These are phyloP conservation scores for Cornus florida DNA, from an alignment of 148 eudicot species.

Conservation along the genomic window DNA sequence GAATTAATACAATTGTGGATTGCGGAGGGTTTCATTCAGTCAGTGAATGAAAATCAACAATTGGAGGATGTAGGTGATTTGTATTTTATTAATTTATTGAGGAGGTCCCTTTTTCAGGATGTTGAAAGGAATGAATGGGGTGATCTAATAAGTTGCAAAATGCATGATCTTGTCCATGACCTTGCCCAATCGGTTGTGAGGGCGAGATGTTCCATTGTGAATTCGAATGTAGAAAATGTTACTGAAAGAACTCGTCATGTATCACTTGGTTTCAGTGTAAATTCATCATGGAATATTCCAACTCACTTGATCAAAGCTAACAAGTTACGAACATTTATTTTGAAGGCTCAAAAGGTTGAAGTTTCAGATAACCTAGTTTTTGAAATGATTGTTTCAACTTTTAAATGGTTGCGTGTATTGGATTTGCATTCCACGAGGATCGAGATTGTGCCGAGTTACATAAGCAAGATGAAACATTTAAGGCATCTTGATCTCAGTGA, in stretches of 20 bases:
- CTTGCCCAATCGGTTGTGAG: not conserved
- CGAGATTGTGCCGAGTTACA: not conserved
- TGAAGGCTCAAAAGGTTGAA: too few relatives aligned
- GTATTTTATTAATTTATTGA: not conserved
- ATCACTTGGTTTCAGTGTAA: too few relatives aligned
- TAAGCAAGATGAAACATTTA: not conserved
- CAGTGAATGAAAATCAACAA: too few relatives aligned
- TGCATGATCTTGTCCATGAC: slow-evolving; percentile 10
- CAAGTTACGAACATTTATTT: too few relatives aligned
- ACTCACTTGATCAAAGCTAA: too few relatives aligned
- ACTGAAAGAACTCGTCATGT: too few relatives aligned
- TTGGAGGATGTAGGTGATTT: not conserved
- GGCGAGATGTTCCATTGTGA: not conserved
- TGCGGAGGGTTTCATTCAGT: not conserved
- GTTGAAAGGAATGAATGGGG: not conserved
- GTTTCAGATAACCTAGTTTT: too few relatives aligned
- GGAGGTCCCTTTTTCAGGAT: not conserved
- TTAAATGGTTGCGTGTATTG: not conserved
- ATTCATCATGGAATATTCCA: too few relatives aligned
- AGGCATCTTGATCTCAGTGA: not conserved
- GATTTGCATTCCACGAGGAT: not conserved
- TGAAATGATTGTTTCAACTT: too few relatives aligned
- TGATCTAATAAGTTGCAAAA: not conserved
- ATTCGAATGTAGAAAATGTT: too few relatives aligned
- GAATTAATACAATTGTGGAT: not conserved